These are phyloP conservation scores for Massariosphaeria phaeospora DNA, from an alignment of 495 filamentous ascomycete species.

Conservation along the genomic window DNA sequence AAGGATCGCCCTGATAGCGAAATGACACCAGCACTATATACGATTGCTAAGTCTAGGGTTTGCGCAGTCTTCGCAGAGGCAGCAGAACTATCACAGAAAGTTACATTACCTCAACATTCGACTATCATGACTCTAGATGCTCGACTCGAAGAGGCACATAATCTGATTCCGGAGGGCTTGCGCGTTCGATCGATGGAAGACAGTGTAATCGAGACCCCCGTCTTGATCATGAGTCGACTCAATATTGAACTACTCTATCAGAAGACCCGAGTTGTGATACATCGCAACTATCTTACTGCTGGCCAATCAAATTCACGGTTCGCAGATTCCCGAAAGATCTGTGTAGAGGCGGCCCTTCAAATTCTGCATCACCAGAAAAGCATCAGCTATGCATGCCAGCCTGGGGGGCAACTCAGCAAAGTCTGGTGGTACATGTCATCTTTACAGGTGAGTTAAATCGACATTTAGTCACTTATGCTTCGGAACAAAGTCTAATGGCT, in stretches of 20 bases:
- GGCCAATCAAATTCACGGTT: constrained; percentile 32
- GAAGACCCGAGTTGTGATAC: constrained; percentile 45
- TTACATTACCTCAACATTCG: constrained; percentile 37
- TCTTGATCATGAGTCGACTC: constrained; percentile 42
- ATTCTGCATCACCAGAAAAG: constrained; percentile 43
- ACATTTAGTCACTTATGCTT: no score
- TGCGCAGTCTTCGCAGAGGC: constrained; percentile 44
- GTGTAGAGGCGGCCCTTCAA: constrained; percentile 43
- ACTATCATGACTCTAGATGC: constrained; percentile 43
- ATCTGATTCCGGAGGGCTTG: constrained; percentile 35
- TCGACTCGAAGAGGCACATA: constrained; percentile 38
- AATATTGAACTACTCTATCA: constrained; percentile 44
- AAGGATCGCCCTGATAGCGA: constrained; percentile 31
- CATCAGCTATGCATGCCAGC: constrained; percentile 37
- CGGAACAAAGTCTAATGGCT: no score
- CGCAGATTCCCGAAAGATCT: constrained; percentile 40
- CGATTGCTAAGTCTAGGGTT: constrained; percentile 43
- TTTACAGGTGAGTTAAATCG: no score
- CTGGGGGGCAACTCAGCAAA: constrained; percentile 44
- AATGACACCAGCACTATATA: constrained; percentile 40
- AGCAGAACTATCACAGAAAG: constrained; percentile 43
- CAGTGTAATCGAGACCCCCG: constrained; percentile 42
- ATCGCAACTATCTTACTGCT: constrained; percentile 43
- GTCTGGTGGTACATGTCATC: constrained; percentile 49
- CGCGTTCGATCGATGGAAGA: constrained; percentile 40